Base-by-base conservation (phyloP, 129 eudicot species). In the Artemisia annua region DNA sequence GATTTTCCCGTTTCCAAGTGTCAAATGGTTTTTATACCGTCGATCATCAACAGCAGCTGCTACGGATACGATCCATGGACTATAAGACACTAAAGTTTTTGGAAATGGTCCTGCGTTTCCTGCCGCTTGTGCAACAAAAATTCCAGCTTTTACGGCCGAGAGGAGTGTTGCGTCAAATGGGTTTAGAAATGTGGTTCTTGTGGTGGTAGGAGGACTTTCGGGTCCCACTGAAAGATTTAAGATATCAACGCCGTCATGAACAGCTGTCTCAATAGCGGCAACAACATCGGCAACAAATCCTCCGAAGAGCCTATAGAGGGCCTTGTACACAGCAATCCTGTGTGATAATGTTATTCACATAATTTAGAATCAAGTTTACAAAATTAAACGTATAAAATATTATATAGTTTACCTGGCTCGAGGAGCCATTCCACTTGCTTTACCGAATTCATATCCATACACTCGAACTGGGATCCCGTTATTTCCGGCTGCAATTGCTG, bases 341-440 rank as follows among this genome's bases (percentile, higher is more conserved):
- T 70, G 28, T n/a, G 78, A 50, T 63, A 49, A 70, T 46, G 44
- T 35, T 50, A 39, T 35, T 64, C 18, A 74, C 5, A 11, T 63
- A 39, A 39, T 73, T 48, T 28, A 73, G 48, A 44, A 64, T 20
- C 24, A n/a, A 58, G 46, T 16, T 4, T 51, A 22, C 20, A 24
- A 3, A 7, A 69, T 20, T 49, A 4, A 28, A 52, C 4, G 2
- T 15, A 24, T 26, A 52, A 14, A 0, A 69, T n/a, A 30, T 16
- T 62, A 74, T 32, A 16, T 32, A 39, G 11, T 66, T 68, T 70
- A 90, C 98, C 98, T 94, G 66, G 98, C 98, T 57, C 98, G 96
- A n/a, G 98, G 98, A 66, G 98, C 98, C 98, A 93, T 93, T 70
- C 98, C 98, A 72, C 98, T 93, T 78, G 98, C 98, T 87, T 86